Evolutionary conservation across 495 filamentous ascomycete species (phyloP).

Genomic region (Aspergillus sclerotiicarbonarius): DNA sequence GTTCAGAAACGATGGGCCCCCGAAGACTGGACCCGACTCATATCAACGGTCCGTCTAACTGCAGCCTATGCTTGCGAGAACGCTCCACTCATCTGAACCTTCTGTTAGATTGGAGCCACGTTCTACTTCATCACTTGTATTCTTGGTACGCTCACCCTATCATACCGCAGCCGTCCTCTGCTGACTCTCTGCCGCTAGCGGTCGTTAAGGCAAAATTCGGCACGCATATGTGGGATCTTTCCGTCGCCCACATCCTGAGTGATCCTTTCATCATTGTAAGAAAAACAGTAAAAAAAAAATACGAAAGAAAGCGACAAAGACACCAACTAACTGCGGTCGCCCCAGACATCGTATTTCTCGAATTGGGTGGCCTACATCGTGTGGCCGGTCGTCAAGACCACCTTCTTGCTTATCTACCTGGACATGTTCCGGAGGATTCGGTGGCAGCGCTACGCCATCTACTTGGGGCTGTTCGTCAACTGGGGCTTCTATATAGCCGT

Average conservation of each 20-base stretch:
- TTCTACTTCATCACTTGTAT: not conserved
- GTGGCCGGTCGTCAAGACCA: not conserved
- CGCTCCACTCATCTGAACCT: not conserved
- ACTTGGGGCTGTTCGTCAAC: not conserved
- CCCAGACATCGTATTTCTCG: not conserved
- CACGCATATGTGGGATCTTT: not conserved
- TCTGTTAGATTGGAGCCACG: not conserved
- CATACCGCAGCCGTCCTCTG: not conserved
- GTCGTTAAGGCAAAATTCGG: not conserved
- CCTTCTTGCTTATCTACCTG: not conserved
- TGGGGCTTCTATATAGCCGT: not conserved
- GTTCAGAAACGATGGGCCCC: not conserved
- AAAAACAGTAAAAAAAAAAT: not conserved
- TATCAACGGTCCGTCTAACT: not conserved
- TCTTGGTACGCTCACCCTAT: not conserved
- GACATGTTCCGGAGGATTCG: not conserved
- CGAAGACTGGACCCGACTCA: not conserved
- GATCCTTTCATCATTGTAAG: not conserved
- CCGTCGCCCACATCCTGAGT: not conserved
- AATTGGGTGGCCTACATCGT: not conserved
- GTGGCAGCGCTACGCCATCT: not conserved
- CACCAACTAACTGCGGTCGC: not conserved
- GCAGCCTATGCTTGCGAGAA: not conserved
- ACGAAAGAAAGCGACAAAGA: not conserved
- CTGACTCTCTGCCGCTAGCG: not conserved